These are phyloP conservation scores for Aspergillus chevalieri DNA, from an alignment of 2,329 filamentous ascomycete species.

Conservation along the genomic window DNA sequence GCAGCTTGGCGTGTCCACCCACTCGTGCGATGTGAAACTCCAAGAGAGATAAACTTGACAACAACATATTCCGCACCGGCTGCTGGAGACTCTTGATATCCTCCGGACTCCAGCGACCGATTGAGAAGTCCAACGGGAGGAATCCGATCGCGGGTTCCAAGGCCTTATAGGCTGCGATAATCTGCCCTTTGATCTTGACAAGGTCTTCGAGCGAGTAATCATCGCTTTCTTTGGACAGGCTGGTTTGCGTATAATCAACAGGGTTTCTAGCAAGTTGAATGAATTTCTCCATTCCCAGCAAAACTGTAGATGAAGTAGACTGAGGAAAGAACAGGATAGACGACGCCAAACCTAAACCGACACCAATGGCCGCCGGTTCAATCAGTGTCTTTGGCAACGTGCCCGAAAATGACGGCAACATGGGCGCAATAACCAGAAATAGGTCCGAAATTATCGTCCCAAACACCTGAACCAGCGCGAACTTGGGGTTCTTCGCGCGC, in stretches of 20 bases:
- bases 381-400: slow-evolving; percentile 37
- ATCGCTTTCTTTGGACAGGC: slow-evolving; percentile 10
- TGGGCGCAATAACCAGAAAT: slow-evolving; percentile 40
- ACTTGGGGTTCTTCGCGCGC: slow-evolving; percentile 42
- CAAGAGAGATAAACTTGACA: slow-evolving; percentile 32
- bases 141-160: slow-evolving; percentile 39
- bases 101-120: slow-evolving; percentile 41
- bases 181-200: slow-evolving; percentile 24
- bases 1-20: slow-evolving; percentile 12
- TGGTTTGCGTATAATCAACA: slow-evolving; percentile 23
- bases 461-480: slow-evolving; percentile 42
- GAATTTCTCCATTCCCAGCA: slow-evolving; percentile 28
- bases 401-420: slow-evolving; percentile 37
- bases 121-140: slow-evolving; percentile 43
- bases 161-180: slow-evolving; percentile 33
- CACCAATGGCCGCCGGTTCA: slow-evolving; percentile 42
- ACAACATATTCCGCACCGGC: slow-evolving; percentile 31
- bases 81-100: slow-evolving; percentile 37
- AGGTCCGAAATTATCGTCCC: slow-evolving; percentile 44
- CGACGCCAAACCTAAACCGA: slow-evolving; percentile 41
- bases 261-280: slow-evolving; percentile 23
- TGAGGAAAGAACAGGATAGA: slow-evolving; percentile 45
- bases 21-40: slow-evolving; percentile 40
- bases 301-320: slow-evolving; percentile 43
- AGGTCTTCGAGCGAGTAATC: slow-evolving; percentile 17